Conservation (phyloP, 768 basidiomycete genomes). For the Scleroderma citrinum region DNA sequence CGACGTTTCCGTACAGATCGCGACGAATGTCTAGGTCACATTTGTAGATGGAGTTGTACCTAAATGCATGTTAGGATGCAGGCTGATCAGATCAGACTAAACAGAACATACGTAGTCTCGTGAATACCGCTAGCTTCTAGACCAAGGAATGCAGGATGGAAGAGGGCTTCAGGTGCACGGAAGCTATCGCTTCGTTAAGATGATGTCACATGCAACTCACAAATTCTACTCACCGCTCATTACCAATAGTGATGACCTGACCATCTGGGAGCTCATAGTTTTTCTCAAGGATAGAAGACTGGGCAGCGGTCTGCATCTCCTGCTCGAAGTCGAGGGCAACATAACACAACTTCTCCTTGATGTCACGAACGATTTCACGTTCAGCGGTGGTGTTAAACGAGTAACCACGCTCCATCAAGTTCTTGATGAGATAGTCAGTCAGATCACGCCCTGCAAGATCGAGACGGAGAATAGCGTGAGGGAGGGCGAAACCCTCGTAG, state of each 20-base stretch:
- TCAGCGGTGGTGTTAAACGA: slow-evolving; percentile 92
- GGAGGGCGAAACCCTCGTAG: slow-evolving; percentile 90
- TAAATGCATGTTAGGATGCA: slow-evolving; percentile 11
- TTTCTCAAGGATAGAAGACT: slow-evolving; percentile 87
- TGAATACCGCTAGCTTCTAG: slow-evolving; percentile 84
- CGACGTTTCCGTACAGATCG: slow-evolving; percentile 31
- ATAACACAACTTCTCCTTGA: slow-evolving; percentile 92
- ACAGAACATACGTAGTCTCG: slow-evolving; percentile 47
- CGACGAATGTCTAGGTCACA: slow-evolving; percentile 65
- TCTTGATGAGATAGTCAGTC: slow-evolving; percentile 79
- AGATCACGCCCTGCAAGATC: slow-evolving; percentile 92
- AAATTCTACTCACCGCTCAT: slow-evolving; percentile 42
- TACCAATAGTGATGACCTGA: slow-evolving; percentile 85
- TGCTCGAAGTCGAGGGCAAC: slow-evolving; percentile 94
- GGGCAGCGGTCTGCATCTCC: slow-evolving; percentile 86
- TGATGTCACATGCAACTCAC: not conserved
- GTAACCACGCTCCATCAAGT: slow-evolving; percentile 87
- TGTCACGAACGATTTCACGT: slow-evolving; percentile 92
- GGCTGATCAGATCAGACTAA: not conserved
- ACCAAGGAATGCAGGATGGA: slow-evolving; percentile 54
- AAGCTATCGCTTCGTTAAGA: slow-evolving; percentile 31
- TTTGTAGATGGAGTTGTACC: slow-evolving; percentile 55
- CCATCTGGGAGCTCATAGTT: slow-evolving; percentile 90
- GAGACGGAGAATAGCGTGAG: slow-evolving; percentile 89
- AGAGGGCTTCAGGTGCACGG: slow-evolving; percentile 51